These are phyloP conservation scores for Xylariales sp. DNA, from an alignment of 2,329 filamentous ascomycete genomes.

Conservation along the genomic window DNA sequence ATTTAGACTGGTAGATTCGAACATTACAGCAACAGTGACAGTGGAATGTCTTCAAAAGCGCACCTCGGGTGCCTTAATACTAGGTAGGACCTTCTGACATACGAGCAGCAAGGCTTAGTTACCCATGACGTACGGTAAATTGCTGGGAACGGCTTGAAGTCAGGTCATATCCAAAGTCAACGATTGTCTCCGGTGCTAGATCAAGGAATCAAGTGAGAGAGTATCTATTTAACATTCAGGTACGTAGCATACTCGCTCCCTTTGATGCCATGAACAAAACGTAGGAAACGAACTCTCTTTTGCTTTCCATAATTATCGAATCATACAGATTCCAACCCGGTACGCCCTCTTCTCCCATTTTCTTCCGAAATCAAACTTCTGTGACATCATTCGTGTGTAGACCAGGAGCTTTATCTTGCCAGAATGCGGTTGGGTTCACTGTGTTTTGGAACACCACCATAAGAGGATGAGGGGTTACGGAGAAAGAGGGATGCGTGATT, in stretches of 20 bases:
- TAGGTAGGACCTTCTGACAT: too few species aligned
- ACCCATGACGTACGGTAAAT: too few species aligned
- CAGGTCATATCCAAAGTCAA: too few species aligned
- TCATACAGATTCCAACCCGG: constrained; percentile 33
- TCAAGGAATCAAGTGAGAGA: too few species aligned
- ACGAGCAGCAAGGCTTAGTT: too few species aligned
- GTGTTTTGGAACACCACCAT: constrained; percentile 19
- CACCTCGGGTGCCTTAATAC: too few species aligned
- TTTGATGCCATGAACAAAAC: constrained; percentile 1
- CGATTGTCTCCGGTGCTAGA: too few species aligned
- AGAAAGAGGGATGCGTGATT: constrained; percentile 32
- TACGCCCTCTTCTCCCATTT: constrained; percentile 28
- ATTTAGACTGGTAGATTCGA: too few species aligned
- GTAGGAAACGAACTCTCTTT: constrained; percentile 10
- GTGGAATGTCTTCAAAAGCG: too few species aligned
- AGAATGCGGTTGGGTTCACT: constrained; percentile 21
- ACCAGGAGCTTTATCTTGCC: constrained; percentile 16
- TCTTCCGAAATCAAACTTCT: constrained; percentile 29
- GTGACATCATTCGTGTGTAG: constrained; percentile 12
- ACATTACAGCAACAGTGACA: too few species aligned
- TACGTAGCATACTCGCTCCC: background rate
- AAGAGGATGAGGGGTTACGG: constrained; percentile 18
- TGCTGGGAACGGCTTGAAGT: too few species aligned
- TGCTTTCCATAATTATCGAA: constrained; percentile 25
- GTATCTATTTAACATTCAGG: constrained; percentile 1